Evolutionary conservation across 495 filamentous ascomycete species (phyloP).

Genomic region (Aspergillus indologenus): DNA sequence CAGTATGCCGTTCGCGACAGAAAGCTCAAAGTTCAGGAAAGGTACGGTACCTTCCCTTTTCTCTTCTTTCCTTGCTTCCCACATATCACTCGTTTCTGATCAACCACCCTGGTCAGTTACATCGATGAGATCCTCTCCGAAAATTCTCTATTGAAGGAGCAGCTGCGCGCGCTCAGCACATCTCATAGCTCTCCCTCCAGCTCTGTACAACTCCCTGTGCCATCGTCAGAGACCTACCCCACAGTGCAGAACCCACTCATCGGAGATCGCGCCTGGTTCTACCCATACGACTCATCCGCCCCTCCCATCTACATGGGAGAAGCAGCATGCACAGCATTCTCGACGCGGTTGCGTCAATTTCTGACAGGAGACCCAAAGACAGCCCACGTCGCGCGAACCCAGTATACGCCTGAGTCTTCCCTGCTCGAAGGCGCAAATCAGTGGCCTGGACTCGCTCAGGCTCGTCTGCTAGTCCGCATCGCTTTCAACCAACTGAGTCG

Average conservation of each 20-base stretch:
- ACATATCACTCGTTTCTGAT: conserved; percentile 7
- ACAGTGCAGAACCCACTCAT: conserved; percentile 31
- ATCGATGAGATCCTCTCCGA: conserved; percentile 26
- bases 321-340: conserved; percentile 36
- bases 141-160: conserved; percentile 22
- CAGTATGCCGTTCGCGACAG: conserved; percentile 34
- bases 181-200: conserved; percentile 9
- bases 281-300: conserved; percentile 27
- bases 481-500: conserved; percentile 28
- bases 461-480: conserved; percentile 24
- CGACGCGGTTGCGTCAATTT: conserved; percentile 31
- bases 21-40: conserved; percentile 34
- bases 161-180: conserved; percentile 16
- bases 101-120: conserved; percentile 17
- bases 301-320: conserved; percentile 35
- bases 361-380: conserved; percentile 21
- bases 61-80: background rate
- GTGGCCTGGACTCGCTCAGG: conserved; percentile 28
- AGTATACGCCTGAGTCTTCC: conserved; percentile 26
- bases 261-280: conserved; percentile 34
- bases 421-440: conserved; percentile 17
- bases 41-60: conserved; percentile 16
- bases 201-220: conserved; percentile 4
- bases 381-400: conserved; percentile 27
- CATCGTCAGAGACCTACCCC: background rate